A percentile compares a stretch with the other conserved stretches of the same genome.
Conservation (phyloP, 2,329 filamentous ascomycete genomes). For the Sporothrix curviconia region DNA sequence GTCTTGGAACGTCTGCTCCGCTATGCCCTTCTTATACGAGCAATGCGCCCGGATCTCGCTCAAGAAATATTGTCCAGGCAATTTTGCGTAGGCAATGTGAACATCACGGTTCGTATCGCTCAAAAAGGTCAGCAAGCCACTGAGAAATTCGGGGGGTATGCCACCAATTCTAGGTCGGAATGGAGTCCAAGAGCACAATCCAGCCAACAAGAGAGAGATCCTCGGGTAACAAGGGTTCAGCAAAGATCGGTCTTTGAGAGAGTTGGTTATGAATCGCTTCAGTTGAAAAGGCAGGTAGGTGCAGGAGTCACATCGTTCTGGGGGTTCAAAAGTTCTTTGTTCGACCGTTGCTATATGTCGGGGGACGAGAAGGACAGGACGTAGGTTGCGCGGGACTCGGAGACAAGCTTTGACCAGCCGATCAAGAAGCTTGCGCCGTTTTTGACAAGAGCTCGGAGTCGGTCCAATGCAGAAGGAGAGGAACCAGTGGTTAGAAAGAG, state of each 20-base stretch:
- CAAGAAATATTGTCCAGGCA: constrained; percentile 85
- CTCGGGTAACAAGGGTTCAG: constrained; percentile 88
- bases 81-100: constrained; percentile 83
- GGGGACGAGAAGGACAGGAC: constrained; percentile 78
- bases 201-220: constrained; percentile 95
- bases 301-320: too few species aligned
- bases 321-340: too few species aligned
- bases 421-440: constrained; percentile 92
- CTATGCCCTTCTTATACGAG: constrained; percentile 87
- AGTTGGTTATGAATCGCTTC: constrained; percentile 79
- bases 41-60: constrained; percentile 91
- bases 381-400: constrained; percentile 90
- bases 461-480: too few species aligned
- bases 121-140: constrained; percentile 82
- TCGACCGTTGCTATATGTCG: too few species aligned
- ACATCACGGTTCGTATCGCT: constrained; percentile 89
- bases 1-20: constrained; percentile 65
- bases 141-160: constrained; percentile 89
- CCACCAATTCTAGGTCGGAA: constrained; percentile 94
- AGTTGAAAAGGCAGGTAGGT: constrained; percentile 93
- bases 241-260: constrained; percentile 92
- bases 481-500: constrained; percentile 38
- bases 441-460: constrained; percentile 94
- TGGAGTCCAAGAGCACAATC: constrained; percentile 91
- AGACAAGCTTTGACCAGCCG: constrained; percentile 92